Base-by-base conservation (phyloP, 371 early-diverging fungal genomes). In the Batkoa obscura region DNA sequence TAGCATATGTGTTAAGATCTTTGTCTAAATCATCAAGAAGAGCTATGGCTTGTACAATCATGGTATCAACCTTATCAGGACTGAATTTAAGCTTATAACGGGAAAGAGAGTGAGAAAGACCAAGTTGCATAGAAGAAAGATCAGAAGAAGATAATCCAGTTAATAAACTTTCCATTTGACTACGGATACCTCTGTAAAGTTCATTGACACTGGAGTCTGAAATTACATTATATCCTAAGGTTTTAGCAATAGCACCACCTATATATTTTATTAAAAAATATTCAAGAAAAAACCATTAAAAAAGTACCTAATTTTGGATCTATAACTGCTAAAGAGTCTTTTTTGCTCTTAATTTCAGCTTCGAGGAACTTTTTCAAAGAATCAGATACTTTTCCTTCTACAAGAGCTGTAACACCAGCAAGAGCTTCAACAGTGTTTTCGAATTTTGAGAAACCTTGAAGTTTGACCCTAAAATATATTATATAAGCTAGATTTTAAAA, bases 401-500 rank as follows among this genome's bases (percentile, higher is more conserved):
- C 85, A 58, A 97, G 68, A 57, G 87, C 90, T n/a, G 90, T 90
- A 56, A 87, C 88, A 23, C 94, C 92, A 50, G 88, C 78, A 66
- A 98, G 75, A 31, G 95, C 94, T 63, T 93, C 94, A 56, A 86
- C 86, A 42, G 94, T 95, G 78, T 90, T 92, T 66, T 90, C 92
- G 65, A 95, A 98, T 72, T 92, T 94, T 62, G 84, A 79, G 74
- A 93, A 92, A 55, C 90, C 89, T 68, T 88, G 76, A 59, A 96
- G 78, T 78, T 94, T 93, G 54, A 93, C 75, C 57, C 86, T 86
- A 61, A 38, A 57, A 8, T 34, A 10, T 17, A 58, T 46, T 30
- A n/a, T 36, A 47, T 50, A 35, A 17, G 35, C 12, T 35, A 32
- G 32, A 8, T n/a, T n/a, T n/a, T 32, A 50, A 33, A 35, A 35